phyloP scores from a whole-genome alignment of 1,284 basidiomycete species.

The Ceratobasidium theobromae region DNA sequence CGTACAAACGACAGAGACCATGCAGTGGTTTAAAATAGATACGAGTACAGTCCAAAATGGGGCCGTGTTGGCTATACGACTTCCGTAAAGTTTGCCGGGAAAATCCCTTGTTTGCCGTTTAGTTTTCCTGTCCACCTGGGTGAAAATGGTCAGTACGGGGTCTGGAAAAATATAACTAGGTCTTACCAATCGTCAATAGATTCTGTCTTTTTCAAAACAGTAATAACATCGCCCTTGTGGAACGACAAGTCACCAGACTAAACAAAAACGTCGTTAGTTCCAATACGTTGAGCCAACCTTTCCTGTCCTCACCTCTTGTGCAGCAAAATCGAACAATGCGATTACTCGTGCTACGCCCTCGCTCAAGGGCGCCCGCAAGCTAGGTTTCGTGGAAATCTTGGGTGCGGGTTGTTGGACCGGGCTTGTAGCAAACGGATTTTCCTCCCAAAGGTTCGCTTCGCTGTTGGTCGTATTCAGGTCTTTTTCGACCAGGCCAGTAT shows the following conservation, averaged over 20 bases:
- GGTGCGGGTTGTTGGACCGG: conserved; percentile 16
- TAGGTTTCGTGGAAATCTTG: conserved; percentile 35
- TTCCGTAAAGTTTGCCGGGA: conserved; percentile 60
- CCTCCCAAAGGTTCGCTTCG: conserved; percentile 23
- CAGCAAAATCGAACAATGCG: conserved; percentile 75
- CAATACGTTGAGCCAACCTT: not conserved
- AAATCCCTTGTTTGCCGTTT: conserved; percentile 51
- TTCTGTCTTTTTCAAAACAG: conserved; percentile 70
- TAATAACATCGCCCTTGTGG: conserved; percentile 80
- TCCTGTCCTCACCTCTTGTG: conserved; percentile 61
- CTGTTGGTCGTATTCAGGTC: not conserved
- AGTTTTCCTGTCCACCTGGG: conserved; percentile 69
- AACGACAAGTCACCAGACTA: conserved; percentile 82
- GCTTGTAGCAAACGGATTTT: conserved; percentile 26
- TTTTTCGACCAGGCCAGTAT: conserved; percentile 26
- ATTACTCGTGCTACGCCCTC: conserved; percentile 63
- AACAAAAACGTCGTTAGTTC: conserved; percentile 18
- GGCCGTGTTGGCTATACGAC: conserved; percentile 39
- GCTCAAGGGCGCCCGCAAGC: conserved; percentile 37
- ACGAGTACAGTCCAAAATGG: conserved; percentile 4
- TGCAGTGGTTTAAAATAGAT: not conserved
- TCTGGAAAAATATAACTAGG: not conserved
- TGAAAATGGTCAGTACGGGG: not conserved
- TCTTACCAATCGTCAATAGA: conserved; percentile 76
- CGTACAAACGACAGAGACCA: not conserved